These are phyloP conservation scores for Colletotrichum higginsianum DNA, from an alignment of 2,329 filamentous ascomycete genomes.

Conservation along the genomic window DNA sequence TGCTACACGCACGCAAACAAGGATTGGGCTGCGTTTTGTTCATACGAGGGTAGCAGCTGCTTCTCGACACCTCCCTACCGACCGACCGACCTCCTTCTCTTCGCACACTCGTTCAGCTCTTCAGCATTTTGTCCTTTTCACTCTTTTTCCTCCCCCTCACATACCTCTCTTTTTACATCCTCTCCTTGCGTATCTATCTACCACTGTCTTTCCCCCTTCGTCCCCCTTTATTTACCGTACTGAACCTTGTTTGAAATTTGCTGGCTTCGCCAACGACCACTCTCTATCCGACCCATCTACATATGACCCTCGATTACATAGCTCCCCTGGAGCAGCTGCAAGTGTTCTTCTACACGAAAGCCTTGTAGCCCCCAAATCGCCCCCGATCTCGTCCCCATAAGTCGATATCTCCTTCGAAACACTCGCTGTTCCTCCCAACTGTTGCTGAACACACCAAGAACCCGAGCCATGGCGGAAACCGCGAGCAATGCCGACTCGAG, in stretches of 20 bases:
- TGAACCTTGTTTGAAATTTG: slow-evolving; percentile 19
- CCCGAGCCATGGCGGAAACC: slow-evolving; percentile 47
- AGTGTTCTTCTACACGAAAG: slow-evolving; percentile 16
- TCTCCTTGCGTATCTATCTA: slow-evolving; percentile 30
- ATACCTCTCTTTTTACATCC: slow-evolving; percentile 6
- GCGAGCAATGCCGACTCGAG: slow-evolving; percentile 53
- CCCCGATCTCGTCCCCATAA: too few species aligned
- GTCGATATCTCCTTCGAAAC: slow-evolving; percentile 18
- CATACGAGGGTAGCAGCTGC: slow-evolving; percentile 30
- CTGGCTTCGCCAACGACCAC: slow-evolving; percentile 16
- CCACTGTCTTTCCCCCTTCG: slow-evolving; percentile 30
- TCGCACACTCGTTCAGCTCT: slow-evolving; percentile 42
- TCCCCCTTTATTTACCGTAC: slow-evolving; percentile 29
- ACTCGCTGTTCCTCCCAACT: slow-evolving; percentile 9
- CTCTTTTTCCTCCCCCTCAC: neutral
- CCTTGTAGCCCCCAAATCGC: slow-evolving; percentile 12
- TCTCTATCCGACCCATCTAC: slow-evolving; percentile 12
- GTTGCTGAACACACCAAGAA: neutral
- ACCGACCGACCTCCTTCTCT: slow-evolving; percentile 38
- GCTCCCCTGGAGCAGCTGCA: slow-evolving; percentile 43
- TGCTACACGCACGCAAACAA: slow-evolving; percentile 18
- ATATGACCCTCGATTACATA: slow-evolving; percentile 39
- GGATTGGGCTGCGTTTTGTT: slow-evolving; percentile 34
- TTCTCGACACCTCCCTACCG: slow-evolving; percentile 34
- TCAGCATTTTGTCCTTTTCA: slow-evolving; percentile 35